Conservation (phyloP, 805 yeast genomes). For the Ogataea thermomethanolica region DNA sequence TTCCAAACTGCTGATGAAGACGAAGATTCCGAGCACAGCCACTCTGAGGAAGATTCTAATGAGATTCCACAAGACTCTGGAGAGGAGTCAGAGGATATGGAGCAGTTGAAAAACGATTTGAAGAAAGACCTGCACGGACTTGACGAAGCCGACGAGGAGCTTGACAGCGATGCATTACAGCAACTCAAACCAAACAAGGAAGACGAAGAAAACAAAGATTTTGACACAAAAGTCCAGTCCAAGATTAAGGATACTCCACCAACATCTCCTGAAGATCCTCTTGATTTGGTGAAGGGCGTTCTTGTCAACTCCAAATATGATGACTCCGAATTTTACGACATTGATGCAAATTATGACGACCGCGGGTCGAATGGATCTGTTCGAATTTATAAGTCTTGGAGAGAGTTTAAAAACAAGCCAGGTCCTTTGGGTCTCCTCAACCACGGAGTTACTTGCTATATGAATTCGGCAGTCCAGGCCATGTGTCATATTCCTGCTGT, state of each 20-base stretch:
- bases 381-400: constrained; percentile 71
- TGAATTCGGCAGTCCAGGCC: constrained; percentile 92
- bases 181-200: constrained; percentile 12
- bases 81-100: constrained; percentile 18
- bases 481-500: constrained; percentile 88
- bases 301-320: constrained; percentile 21
- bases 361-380: constrained; percentile 58
- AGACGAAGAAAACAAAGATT: constrained; percentile 26
- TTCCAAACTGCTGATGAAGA: constrained; percentile 31
- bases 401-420: constrained; percentile 42
- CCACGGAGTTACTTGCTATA: constrained; percentile 95
- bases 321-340: constrained; percentile 46
- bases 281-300: constrained; percentile 16
- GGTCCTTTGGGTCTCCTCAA: constrained; percentile 77
- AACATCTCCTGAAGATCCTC: constrained; percentile 34
- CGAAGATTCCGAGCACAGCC: constrained; percentile 1
- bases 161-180: constrained; percentile 4
- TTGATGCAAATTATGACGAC: constrained; percentile 57
- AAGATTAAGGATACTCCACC: constrained; percentile 30
- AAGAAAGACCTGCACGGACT: constrained; percentile 32
- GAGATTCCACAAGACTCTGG: background rate
- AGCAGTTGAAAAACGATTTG: constrained; percentile 27
- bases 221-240: constrained; percentile 13
- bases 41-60: constrained; percentile 11
- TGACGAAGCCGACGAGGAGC: constrained; percentile 28